A percentile compares a stretch with the other conserved stretches of the same genome.
Conservation (phyloP, 768 basidiomycete genomes). For the Mycena vulgaris region DNA sequence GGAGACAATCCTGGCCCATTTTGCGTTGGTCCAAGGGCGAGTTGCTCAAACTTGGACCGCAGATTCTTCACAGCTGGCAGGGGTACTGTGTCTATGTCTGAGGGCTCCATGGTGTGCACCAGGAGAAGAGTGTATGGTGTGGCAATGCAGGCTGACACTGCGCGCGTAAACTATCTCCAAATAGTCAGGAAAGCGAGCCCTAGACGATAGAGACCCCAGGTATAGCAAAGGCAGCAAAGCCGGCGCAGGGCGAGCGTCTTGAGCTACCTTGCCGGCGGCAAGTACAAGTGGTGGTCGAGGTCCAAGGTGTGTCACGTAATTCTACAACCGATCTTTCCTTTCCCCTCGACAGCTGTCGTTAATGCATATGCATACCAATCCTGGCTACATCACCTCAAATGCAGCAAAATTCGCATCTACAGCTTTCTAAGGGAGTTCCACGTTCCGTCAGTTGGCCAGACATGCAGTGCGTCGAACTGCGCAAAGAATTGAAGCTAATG, state of each 20-base stretch:
- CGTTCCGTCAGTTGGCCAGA: too few species aligned
- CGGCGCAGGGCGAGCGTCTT: not conserved
- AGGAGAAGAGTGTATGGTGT: constrained; percentile 5
- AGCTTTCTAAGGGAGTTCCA: too few species aligned
- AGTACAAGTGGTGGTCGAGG: constrained; percentile 6
- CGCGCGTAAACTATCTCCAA: constrained; percentile 23
- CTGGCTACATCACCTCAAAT: too few species aligned
- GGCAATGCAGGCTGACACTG: constrained; percentile 27
- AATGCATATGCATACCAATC: too few species aligned
- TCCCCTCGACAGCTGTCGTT: too few species aligned
- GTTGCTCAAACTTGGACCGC: constrained; percentile 79
- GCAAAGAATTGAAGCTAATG: too few species aligned
- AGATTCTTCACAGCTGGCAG: constrained; percentile 78
- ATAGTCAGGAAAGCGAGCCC: not conserved
- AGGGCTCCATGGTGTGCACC: constrained; percentile 29
- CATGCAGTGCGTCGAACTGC: too few species aligned
- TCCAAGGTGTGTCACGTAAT: too few species aligned
- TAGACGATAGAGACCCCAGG: not conserved
- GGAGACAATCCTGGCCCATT: constrained; percentile 36
- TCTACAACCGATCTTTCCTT: too few species aligned
- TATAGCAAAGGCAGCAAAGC: not conserved
- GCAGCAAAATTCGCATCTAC: too few species aligned
- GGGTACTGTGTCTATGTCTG: constrained; percentile 67
- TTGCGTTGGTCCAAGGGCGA: constrained; percentile 61
- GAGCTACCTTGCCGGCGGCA: not conserved